These are phyloP conservation scores for Arthrinium phaeospermum DNA, from an alignment of 2,329 filamentous ascomycete genomes.

Conservation along the genomic window DNA sequence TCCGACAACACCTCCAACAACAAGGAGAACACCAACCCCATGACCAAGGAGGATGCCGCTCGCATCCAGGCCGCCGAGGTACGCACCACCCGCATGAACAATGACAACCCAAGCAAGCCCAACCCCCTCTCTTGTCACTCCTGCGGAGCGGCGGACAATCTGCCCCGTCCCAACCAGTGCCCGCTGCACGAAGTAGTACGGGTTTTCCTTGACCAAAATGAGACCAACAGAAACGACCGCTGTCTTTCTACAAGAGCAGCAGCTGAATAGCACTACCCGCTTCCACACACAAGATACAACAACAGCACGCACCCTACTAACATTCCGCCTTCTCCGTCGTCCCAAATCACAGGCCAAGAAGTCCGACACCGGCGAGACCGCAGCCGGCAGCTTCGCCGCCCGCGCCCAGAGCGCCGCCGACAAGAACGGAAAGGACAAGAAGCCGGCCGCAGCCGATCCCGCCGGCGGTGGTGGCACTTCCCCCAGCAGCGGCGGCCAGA, in stretches of 20 bases:
- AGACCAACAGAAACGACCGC: too few relatives aligned
- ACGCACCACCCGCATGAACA: background rate
- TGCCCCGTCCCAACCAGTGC: too few relatives aligned
- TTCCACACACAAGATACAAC: too few relatives aligned
- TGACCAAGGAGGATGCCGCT: background rate
- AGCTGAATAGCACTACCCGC: too few relatives aligned
- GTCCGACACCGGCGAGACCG: background rate
- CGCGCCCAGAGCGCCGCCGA: background rate
- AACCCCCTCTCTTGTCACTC: background rate
- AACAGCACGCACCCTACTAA: background rate
- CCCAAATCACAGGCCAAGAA: background rate
- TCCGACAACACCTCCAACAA: background rate
- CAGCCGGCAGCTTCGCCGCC: background rate
- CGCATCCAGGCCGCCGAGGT: conserved; percentile 9
- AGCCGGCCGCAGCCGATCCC: background rate
- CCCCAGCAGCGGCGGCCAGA: background rate
- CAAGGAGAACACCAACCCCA: background rate
- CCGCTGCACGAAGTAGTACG: too few relatives aligned
- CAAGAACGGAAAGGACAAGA: background rate
- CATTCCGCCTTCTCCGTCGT: background rate
- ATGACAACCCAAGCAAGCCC: background rate
- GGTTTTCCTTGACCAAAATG: too few relatives aligned
- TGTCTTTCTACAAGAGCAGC: too few relatives aligned
- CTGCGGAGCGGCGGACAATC: background rate
- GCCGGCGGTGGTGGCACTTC: background rate